These are phyloP conservation scores for Elsinoe batatas DNA, from an alignment of 2,329 filamentous ascomycete species.

Conservation along the genomic window DNA sequence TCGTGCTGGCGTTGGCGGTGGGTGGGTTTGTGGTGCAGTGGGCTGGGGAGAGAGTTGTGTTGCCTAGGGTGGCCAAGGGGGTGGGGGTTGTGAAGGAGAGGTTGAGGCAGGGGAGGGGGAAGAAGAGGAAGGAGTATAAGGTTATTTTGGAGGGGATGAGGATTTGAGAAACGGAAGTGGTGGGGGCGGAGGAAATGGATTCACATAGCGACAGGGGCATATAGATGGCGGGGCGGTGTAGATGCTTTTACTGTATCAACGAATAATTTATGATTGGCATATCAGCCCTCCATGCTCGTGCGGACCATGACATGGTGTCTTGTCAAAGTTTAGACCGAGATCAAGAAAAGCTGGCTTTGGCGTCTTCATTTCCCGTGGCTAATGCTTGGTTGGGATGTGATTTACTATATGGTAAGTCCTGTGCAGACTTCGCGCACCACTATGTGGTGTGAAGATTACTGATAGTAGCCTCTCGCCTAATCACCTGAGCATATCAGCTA, in stretches of 20 bases:
- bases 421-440: too few relatives aligned
- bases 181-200: background rate
- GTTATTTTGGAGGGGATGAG: conserved; percentile 56
- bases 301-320: too few relatives aligned
- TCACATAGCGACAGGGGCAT: background rate
- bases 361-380: too few relatives aligned
- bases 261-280: background rate
- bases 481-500: too few relatives aligned
- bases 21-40: conserved; percentile 61
- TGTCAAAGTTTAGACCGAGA: too few relatives aligned
- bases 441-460: too few relatives aligned
- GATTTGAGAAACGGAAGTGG: conserved; percentile 13
- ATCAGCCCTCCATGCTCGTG: too few relatives aligned
- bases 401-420: too few relatives aligned
- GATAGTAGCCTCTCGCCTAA: too few relatives aligned
- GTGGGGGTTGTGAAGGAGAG: conserved; percentile 53
- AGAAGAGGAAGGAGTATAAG: conserved; percentile 85
- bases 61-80: conserved; percentile 56
- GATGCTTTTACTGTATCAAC: background rate
- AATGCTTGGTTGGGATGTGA: too few relatives aligned
- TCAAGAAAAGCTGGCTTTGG: too few relatives aligned
- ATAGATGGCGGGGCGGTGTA: background rate
- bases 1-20: conserved; percentile 60
- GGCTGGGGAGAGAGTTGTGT: conserved; percentile 59
- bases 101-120: conserved; percentile 49